Base-by-base conservation (phyloP, 1,284 basidiomycete species). In the Sporisorium exsertum region DNA sequence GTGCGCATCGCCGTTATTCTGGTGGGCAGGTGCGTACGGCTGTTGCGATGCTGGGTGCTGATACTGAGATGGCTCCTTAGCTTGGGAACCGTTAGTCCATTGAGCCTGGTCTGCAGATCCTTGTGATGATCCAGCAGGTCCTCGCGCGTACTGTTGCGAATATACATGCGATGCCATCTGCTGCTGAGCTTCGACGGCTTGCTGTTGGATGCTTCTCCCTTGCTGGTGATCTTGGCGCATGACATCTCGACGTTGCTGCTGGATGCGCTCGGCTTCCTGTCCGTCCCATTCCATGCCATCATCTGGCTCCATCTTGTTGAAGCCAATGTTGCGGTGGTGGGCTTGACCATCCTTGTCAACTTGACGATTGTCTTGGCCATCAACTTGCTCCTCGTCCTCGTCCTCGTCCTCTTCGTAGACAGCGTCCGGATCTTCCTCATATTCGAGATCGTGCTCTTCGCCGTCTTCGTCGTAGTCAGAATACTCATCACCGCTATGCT, bases 281-380 rank as follows among this genome's bases (percentile, higher is more conserved):
- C 86, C 86, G 20, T 87, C 87, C 88, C 87, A 88, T 58, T 86
- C 87, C 74, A 88, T 86, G 18, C 87, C 87, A 76, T 88, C 88
- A 68, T 88, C 88, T 16, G 87, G 88, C 72, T 88, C 87, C 80
- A 87, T 88, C 59, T 87, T 67, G 53, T 72, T 65, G 47, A 69
- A 64, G 10, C 55, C 70, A 49, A 61, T 42, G 5, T 57, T 58
- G 24, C 22, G 35, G 46, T 47, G 55, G 6, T 57, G 63, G n/a
- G 29, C n/a, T n/a, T 46, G 63, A 2, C 12, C 56, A 20, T 64
- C 37, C 20, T 46, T 35, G 12, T 29, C 37, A 13, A 24, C 54
- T 9, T 53, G 27, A 5, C 54, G 45, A 2, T 58, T 35, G 18
- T 50, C 52, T n/a, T 66, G 57, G 18, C 24, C 58, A 5, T 58